Evolutionary conservation across 148 eudicot genomes (phyloP).

Genomic region (Chenopodium quinoa): DNA sequence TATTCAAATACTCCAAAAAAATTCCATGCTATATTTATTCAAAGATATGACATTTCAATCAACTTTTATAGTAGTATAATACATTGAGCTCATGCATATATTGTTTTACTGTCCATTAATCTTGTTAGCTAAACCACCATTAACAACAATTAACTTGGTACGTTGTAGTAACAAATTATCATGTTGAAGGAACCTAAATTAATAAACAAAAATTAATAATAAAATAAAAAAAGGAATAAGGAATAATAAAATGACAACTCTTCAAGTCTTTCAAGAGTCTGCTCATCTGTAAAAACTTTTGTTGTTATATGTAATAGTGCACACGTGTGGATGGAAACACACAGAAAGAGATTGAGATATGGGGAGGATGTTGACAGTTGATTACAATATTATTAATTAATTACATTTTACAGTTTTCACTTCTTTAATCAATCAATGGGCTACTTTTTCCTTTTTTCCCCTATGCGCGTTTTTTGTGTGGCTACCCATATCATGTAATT

Average conservation of each 20-base stretch:
- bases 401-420: not conserved
- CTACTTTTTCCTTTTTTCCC: no score
- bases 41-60: no score
- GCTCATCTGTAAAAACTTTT: slow-evolving; percentile 12
- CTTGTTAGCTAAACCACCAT: slow-evolving; percentile 15
- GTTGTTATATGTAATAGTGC: slow-evolving; percentile 25
- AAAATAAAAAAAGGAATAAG: not conserved
- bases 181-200: not conserved
- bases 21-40: no score
- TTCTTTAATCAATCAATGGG: no score
- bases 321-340: slow-evolving; percentile 39
- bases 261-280: slow-evolving; percentile 19
- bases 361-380: slow-evolving; percentile 28
- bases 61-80: no score
- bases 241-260: slow-evolving; percentile 9
- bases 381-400: not conserved
- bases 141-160: not conserved
- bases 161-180: not conserved
- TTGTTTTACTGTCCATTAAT: no score
- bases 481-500: no score
- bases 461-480: no score
- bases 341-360: slow-evolving; percentile 19
- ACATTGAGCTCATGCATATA: no score
- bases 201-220: no score
- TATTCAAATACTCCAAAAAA: no score